Percentiles rank a stretch among this genome's conserved stretches.
Evolutionary conservation across 805 yeast genomes (phyloP).

Genomic region (Candida glaebosa): DNA sequence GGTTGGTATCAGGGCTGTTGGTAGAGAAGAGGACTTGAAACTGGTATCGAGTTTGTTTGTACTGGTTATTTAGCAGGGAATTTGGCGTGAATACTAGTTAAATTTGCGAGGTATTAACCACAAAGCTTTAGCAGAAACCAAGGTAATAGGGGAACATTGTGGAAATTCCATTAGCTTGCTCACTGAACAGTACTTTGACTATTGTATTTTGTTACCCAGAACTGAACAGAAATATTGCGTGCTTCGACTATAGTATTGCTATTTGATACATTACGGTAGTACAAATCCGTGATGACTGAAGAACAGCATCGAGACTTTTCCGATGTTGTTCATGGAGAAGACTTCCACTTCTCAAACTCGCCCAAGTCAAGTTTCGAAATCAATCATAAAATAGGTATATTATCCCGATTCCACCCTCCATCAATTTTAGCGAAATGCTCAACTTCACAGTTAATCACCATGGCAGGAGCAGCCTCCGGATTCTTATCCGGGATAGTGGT

Average conservation of each 20-base stretch:
- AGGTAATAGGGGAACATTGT: too few species aligned
- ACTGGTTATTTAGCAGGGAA: neutral
- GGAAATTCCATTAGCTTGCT: too few species aligned
- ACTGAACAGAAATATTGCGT: too few species aligned
- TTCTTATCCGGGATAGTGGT: slow-evolving; percentile 84
- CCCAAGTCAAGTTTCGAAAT: slow-evolving; percentile 18
- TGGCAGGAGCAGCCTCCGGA: slow-evolving; percentile 94
- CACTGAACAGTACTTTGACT: too few species aligned
- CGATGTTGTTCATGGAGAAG: slow-evolving; percentile 37
- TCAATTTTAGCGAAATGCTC: slow-evolving; percentile 22
- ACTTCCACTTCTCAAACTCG: slow-evolving; percentile 28
- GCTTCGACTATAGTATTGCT: too few species aligned
- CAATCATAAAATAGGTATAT: slow-evolving; percentile 15
- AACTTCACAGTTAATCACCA: slow-evolving; percentile 61
- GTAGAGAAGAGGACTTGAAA: neutral
- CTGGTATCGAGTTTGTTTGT: neutral
- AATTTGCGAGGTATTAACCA: too few species aligned
- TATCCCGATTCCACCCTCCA: slow-evolving; percentile 20
- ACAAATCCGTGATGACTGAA: slow-evolving; percentile 1
- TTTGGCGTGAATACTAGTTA: neutral
- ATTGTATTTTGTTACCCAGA: too few species aligned
- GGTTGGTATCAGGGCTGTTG: neutral
- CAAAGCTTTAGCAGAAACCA: too few species aligned
- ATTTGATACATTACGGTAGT: too few species aligned
- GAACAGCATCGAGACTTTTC: slow-evolving; percentile 23